Conservation (phyloP, 2,329 filamentous ascomycete genomes). For the Periconia sp. region DNA sequence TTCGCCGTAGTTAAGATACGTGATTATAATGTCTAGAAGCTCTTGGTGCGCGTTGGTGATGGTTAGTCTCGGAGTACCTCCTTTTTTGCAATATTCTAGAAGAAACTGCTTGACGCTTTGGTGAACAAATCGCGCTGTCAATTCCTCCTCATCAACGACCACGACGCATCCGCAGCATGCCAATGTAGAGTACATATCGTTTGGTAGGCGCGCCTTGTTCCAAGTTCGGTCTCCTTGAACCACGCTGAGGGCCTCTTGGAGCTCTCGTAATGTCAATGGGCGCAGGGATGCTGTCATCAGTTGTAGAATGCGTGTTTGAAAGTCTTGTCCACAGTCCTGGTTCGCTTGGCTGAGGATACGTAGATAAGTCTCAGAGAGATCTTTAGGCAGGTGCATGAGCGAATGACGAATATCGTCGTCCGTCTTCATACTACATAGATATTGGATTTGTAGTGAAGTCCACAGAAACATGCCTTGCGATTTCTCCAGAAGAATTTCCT, state of each 20-base stretch:
- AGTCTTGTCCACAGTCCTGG: no score
- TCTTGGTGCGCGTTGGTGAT: no score
- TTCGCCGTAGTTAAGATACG: no score
- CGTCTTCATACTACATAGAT: constrained; percentile 33
- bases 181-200: constrained; percentile 10
- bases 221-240: constrained; percentile 25
- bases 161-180: constrained; percentile 13
- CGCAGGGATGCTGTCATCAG: constrained; percentile 33
- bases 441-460: constrained; percentile 14
- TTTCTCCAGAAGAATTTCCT: constrained; percentile 13
- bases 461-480: constrained; percentile 18
- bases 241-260: constrained; percentile 48
- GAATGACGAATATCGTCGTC: constrained; percentile 41
- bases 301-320: constrained; percentile 37
- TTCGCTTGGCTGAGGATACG: constrained; percentile 10
- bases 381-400: constrained; percentile 11
- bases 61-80: no score
- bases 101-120: constrained; percentile 15
- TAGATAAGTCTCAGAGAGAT: constrained; percentile 10
- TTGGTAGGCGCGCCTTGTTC: constrained; percentile 5
- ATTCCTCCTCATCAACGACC: constrained; percentile 13
- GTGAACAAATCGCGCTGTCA: constrained; percentile 12
- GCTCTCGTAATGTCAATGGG: constrained; percentile 35
- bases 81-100: no score
- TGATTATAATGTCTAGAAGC: no score